A percentile compares a stretch with the other conserved stretches of the same genome.
Conservation (phyloP, 768 basidiomycete genomes). For the Leccinum obscurum region DNA sequence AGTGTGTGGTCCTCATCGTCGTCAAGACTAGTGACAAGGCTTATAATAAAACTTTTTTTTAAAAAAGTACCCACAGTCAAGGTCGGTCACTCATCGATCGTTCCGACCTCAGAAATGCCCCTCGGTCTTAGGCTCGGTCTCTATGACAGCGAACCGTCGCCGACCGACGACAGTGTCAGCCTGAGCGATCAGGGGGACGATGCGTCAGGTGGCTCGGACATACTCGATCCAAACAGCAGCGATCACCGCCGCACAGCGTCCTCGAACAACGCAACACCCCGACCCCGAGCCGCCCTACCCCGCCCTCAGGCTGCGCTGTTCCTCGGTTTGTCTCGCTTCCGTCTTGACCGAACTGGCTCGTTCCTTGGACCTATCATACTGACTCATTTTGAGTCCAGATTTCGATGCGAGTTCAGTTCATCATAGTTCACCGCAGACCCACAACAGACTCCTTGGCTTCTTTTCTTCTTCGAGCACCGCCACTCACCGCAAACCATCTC, state of each 20-base stretch:
- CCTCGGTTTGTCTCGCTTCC: constrained; percentile 21
- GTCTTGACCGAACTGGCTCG: constrained; percentile 5
- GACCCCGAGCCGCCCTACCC: constrained; percentile 38
- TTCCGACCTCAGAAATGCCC: constrained; percentile 20
- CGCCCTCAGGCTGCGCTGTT: constrained; percentile 12
- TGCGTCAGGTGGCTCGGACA: constrained; percentile 9
- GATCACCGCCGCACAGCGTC: constrained; percentile 36
- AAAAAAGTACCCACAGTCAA: constrained; percentile 6
- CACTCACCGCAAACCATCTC: constrained; percentile 36
- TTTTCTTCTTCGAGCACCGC: constrained; percentile 37
- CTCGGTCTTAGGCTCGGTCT: constrained; percentile 15
- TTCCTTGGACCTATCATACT: constrained; percentile 11
- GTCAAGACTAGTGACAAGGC: constrained; percentile 7
- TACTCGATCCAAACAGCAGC: constrained; percentile 9
- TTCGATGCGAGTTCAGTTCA: constrained; percentile 14
- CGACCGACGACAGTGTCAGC: constrained; percentile 3
- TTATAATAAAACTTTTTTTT: constrained; percentile 2
- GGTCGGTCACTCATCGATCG: constrained; percentile 16
- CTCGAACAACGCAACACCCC: constrained; percentile 49
- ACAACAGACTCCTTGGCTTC: constrained; percentile 27
- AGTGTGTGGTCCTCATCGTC: neutral
- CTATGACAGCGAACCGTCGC: constrained; percentile 24
- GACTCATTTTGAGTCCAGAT: constrained; percentile 14
- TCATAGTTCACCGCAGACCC: constrained; percentile 27
- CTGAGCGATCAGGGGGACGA: constrained; percentile 12